These are phyloP conservation scores for Mycena galericulata DNA, from an alignment of 768 basidiomycete genomes.

Conservation along the genomic window DNA sequence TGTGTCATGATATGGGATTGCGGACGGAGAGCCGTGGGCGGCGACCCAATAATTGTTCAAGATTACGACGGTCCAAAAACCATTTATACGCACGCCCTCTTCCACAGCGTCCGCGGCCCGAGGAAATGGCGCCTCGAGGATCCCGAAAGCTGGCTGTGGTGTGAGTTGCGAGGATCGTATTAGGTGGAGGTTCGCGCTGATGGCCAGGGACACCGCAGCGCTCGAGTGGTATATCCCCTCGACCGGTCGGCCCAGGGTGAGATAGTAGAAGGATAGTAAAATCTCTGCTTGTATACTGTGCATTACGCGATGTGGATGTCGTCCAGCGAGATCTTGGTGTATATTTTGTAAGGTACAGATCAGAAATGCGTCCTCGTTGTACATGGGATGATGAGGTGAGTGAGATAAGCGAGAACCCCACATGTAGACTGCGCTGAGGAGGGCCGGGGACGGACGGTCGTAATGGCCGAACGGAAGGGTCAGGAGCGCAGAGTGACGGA, in stretches of 20 bases:
- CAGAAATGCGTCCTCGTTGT: conserved; percentile 55
- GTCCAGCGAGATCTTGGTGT: conserved; percentile 50
- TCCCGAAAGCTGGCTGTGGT: conserved; percentile 44
- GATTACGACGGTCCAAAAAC: conserved; percentile 50
- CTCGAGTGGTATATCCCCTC: conserved; percentile 63
- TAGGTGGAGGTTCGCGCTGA: conserved; percentile 52
- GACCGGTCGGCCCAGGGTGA: conserved; percentile 57
- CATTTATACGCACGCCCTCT: conserved; percentile 48
- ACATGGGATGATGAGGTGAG: conserved; percentile 26
- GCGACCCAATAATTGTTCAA: conserved; percentile 62
- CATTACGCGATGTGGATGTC: conserved; percentile 54
- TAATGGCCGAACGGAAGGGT: conserved; percentile 44
- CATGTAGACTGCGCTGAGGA: conserved; percentile 54
- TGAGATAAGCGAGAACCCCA: conserved; percentile 50
- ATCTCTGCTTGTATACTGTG: conserved; percentile 64
- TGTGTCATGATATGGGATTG: conserved; percentile 53
- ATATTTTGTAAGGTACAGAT: conserved; percentile 53
- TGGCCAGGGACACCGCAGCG: conserved; percentile 56
- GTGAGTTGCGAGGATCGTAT: conserved; percentile 39
- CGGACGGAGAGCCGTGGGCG: conserved; percentile 55
- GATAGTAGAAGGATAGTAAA: conserved; percentile 65
- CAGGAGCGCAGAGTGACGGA: conserved; percentile 51
- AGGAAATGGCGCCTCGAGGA: conserved; percentile 46
- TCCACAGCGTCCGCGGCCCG: conserved; percentile 38
- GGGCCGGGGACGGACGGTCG: conserved; percentile 49